Evolutionary conservation across 116 monocot genomes (phyloP).

Genomic region (Cymodocea nodosa): DNA sequence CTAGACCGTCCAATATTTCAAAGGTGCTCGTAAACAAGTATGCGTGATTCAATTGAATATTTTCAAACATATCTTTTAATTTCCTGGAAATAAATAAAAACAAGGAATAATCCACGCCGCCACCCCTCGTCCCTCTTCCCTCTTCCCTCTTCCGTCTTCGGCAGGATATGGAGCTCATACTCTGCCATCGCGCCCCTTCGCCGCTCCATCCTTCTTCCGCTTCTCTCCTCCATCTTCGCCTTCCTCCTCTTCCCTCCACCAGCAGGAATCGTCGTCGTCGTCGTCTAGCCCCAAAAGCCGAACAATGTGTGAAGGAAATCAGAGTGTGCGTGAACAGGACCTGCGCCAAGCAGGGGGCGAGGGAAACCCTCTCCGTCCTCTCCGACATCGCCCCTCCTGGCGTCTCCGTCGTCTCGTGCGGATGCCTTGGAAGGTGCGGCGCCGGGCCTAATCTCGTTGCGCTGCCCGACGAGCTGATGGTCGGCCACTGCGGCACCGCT

Average conservation of each 20-base stretch:
- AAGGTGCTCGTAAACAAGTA: no score
- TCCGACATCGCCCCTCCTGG: slow-evolving; percentile 46
- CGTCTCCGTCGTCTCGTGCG: slow-evolving; percentile 61
- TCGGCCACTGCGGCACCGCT: slow-evolving; percentile 56
- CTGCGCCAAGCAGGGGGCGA: slow-evolving; percentile 59
- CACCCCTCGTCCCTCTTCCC: no score
- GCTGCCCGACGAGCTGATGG: slow-evolving; percentile 32
- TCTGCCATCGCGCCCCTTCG: no score
- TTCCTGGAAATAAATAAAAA: no score
- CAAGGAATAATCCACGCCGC: no score
- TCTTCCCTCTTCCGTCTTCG: no score
- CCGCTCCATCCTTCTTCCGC: background rate
- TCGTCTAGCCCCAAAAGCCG: background rate
- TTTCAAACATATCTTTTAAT: no score
- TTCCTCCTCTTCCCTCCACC: no score
- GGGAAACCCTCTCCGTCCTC: slow-evolving; percentile 49
- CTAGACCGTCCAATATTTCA: no score
- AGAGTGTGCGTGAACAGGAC: slow-evolving; percentile 80
- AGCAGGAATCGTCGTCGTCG: background rate
- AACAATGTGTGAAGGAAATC: slow-evolving; percentile 14
- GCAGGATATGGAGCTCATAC: no score
- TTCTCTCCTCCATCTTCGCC: background rate
- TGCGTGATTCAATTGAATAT: no score
- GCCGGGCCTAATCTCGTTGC: slow-evolving; percentile 71
- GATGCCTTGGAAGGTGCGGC: slow-evolving; percentile 85